Base-by-base conservation (phyloP, 108 stramenopile genomes). In the Nitzschia putrida region DNA sequence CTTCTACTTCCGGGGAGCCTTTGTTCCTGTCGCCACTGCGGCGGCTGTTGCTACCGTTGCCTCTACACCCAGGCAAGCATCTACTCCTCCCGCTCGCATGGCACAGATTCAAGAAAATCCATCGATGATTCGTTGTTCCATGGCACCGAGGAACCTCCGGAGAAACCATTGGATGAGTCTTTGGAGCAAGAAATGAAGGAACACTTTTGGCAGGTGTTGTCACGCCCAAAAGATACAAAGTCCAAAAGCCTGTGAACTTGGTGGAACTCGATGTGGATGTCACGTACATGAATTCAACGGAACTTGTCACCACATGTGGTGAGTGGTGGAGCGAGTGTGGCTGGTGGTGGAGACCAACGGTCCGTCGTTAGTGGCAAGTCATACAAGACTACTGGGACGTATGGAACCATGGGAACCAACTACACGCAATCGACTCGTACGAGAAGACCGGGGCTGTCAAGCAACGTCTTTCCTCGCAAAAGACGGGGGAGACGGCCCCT, bases 361-460 rank as follows among this genome's bases (percentile, higher is more conserved):
- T 71, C 84, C 14, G 81, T 77, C 0, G 59, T 66, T 8, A 76
- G 73, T 69, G 68, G 78, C 26, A 58, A 80, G 72, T 73, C 66
- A 23, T 22, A 73, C 66, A 77, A 73, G 71, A 80, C 86, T 39
- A 66, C 78, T 54, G 53, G 60, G 29, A 63, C 61, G 20, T 67
- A 68, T 53, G 55, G 56, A 12, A 56, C 72, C 8, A 79, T 68
- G 53, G 71, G 73, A 42, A 72, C 83, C 37, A 69, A 68, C 29
- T 58, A 60, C 52, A 82, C 76, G 3, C 52, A 40, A 4, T 85
- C 79, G 42, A 83, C 87, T 24, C 64, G 90, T 5, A 78, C 54
- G 34, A 83, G 91, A 22, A 83, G 85, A 16, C 88, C 80, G 37
- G 91, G 91, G 86, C 86, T 21, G 88, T 85, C 10, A 75, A 81